Evolutionary conservation across 1,139 yeast genomes (phyloP).

Genomic region (Candida freyschussii): DNA sequence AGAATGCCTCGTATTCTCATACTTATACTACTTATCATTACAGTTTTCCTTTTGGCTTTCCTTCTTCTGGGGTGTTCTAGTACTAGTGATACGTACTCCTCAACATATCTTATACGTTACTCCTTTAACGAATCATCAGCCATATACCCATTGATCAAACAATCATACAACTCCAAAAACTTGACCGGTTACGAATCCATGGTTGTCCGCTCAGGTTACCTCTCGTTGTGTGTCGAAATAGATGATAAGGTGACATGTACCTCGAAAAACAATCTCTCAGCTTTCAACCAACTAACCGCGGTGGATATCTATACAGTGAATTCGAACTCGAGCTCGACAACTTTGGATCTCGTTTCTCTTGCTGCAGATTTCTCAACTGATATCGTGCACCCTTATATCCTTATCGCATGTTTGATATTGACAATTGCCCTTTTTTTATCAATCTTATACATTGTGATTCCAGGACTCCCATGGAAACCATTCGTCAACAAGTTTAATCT

Average conservation of each 20-base stretch:
- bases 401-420: constrained; percentile 46
- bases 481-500: constrained; percentile 33
- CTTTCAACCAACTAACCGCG: constrained; percentile 29
- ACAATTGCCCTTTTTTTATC: constrained; percentile 38
- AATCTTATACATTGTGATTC: constrained; percentile 41
- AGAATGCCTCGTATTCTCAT: constrained; percentile 25
- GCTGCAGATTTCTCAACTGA: constrained; percentile 39
- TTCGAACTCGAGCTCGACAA: constrained; percentile 27
- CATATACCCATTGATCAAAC: constrained; percentile 34
- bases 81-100: constrained; percentile 37
- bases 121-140: constrained; percentile 41
- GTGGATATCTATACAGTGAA: constrained; percentile 29
- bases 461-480: constrained; percentile 42
- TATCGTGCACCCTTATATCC: constrained; percentile 50
- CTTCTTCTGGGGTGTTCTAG: constrained; percentile 49
- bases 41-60: constrained; percentile 42
- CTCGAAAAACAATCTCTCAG: constrained; percentile 27
- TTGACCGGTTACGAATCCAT: constrained; percentile 30
- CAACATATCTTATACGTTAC: constrained; percentile 42
- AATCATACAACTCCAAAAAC: constrained; percentile 29
- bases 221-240: constrained; percentile 43
- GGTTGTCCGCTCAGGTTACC: constrained; percentile 45
- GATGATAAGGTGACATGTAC: constrained; percentile 32
- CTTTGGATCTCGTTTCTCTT: constrained; percentile 38
- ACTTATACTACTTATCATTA: constrained; percentile 33